Base-by-base conservation (phyloP, 352 stramenopile species). In the Phytophthora meadii region DNA sequence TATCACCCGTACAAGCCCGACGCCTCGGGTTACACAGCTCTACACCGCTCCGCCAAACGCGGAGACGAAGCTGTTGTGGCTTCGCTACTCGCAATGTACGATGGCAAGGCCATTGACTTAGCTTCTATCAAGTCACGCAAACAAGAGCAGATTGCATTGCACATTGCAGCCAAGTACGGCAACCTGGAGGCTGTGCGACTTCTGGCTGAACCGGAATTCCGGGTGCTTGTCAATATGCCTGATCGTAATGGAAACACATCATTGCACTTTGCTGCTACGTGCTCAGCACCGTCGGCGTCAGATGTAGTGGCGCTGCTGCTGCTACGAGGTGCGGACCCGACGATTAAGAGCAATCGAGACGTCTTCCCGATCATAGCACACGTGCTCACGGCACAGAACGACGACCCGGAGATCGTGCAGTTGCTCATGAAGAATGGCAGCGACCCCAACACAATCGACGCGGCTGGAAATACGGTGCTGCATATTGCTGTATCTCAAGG, bases 1-100 rank as follows among this genome's bases (percentile, higher is more conserved):
- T 95, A 95, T 55, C 81, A 93, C 54, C 87, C 87, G 40, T 95
- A 93, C 71, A 89, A 90, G 37, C 84, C 82, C 12, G 87, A 93
- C 55, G 81, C 78, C 25, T 84, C 74, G 32, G 87, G 87, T 19
- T 95, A 92, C 74, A 95, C 87, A 36, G 87, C 87, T 37, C 71
- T 95, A 39, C 87, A 95, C 52, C 84, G 87, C 28, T 80, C 84
- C 2, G 84, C 87, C 27, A 90, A 91, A 55, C 81, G 80, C 22
- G 87, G 84, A 28, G 84, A 93, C 56, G 75, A 79, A 37, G 54
- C 76, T 5, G 79, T 95, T 19, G 76, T 93, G 34, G 73, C 76
- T 11, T 90, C 85, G 36, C 64, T 95, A 25, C 70, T 95, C 17
- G 81, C 82, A 51, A 95, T 92, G 80, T 95, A 90, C 70, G 84